Conservation (phyloP, 1,139 yeast genomes). For the Kurtzmaniella quercitrusa region DNA sequence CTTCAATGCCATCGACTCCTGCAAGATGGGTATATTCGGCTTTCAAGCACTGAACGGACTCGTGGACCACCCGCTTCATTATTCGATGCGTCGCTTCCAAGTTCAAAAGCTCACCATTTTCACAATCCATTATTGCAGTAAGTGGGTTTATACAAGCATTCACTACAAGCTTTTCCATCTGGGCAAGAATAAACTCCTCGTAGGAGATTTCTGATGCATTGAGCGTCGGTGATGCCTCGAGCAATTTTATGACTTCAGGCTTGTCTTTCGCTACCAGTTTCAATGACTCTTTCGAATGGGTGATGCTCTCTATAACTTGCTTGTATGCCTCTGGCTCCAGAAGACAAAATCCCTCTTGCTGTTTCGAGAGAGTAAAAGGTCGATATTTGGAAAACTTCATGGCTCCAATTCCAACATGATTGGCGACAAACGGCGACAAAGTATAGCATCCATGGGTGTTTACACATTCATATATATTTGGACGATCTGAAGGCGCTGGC, state of each 20-base stretch:
- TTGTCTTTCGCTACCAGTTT: neutral
- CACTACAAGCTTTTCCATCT: conserved; percentile 69
- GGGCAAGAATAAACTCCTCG: conserved; percentile 55
- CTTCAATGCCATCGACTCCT: conserved; percentile 29
- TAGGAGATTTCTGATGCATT: conserved; percentile 45
- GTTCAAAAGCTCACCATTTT: conserved; percentile 63
- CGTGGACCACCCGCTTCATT: conserved; percentile 40
- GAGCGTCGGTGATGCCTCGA: conserved; percentile 31
- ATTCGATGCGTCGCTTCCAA: conserved; percentile 27
- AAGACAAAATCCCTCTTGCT: neutral
- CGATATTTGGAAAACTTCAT: conserved; percentile 45
- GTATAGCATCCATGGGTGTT: conserved; percentile 76
- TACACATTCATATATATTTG: conserved; percentile 67
- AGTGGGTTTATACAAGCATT: conserved; percentile 76
- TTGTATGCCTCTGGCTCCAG: neutral
- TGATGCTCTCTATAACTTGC: neutral
- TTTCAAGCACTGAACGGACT: conserved; percentile 38
- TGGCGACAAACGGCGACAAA: conserved; percentile 38
- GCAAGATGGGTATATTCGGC: conserved; percentile 31
- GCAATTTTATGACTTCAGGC: conserved; percentile 28
- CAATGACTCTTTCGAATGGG: conserved; percentile 9
- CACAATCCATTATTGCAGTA: conserved; percentile 62
- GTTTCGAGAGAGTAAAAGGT: neutral
- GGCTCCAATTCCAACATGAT: conserved; percentile 67
- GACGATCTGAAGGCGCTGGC: conserved; percentile 42